Percentiles rank a stretch among this genome's conserved stretches.
phyloP scores from a whole-genome alignment of 352 stramenopile species.

The Phytophthora sp. region DNA sequence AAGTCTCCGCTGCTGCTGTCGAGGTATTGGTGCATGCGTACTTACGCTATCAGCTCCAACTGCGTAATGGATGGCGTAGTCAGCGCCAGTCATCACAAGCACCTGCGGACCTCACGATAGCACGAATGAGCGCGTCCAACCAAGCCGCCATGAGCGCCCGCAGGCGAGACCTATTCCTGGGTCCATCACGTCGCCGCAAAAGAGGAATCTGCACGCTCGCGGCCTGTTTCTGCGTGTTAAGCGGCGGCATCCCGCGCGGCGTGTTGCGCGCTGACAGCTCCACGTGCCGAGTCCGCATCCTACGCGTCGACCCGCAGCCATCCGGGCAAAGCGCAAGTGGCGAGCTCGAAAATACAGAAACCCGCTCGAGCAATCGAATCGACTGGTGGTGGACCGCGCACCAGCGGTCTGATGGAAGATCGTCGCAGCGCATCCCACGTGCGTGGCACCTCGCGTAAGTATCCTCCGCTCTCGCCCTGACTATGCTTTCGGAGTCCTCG shows the following conservation, averaged over 20 bases:
- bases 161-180: background rate
- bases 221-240: slow-evolving; percentile 9
- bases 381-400: slow-evolving; percentile 2
- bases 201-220: background rate
- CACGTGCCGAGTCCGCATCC: background rate
- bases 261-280: background rate
- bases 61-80: background rate
- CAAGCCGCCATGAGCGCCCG: background rate
- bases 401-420: background rate
- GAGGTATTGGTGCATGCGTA: too few species aligned
- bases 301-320: too few species aligned
- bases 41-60: too few species aligned
- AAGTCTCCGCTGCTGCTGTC: background rate
- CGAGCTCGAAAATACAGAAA: background rate
- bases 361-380: background rate
- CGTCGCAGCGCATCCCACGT: background rate
- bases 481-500: background rate
- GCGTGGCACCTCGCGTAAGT: background rate
- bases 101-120: background rate
- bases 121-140: background rate
- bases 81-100: background rate
- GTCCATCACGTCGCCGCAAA: background rate
- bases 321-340: too few species aligned
- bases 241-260: background rate
- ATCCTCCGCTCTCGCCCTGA: background rate